A percentile compares a stretch with the other conserved stretches of the same genome.
Evolutionary conservation across 225 moss, liverwort and hornwort genomes (phyloP).

Genomic region (Sphagnum contortum): DNA sequence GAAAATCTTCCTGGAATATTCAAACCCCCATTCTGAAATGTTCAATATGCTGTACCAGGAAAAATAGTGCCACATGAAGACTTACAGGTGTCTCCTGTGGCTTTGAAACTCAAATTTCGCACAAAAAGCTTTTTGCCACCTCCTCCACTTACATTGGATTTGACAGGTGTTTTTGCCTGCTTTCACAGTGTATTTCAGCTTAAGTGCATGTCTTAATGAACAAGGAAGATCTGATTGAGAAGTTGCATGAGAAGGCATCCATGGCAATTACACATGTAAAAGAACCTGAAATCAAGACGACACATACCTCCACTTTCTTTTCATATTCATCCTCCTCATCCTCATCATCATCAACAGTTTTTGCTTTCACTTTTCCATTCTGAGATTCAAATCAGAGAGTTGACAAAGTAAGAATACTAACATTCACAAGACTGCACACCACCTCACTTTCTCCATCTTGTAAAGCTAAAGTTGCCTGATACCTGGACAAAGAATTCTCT

Average conservation of each 20-base stretch:
- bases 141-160: slow-evolving; percentile 21
- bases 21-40: not conserved
- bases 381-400: slow-evolving; percentile 9
- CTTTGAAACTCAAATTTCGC: slow-evolving; percentile 75
- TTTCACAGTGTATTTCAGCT: not conserved
- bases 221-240: not conserved
- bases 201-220: not conserved
- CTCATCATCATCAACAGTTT: slow-evolving; percentile 14
- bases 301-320: slow-evolving; percentile 17
- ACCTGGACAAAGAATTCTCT: too few relatives aligned
- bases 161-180: slow-evolving; percentile 56
- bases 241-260: too few relatives aligned
- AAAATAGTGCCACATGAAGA: not conserved
- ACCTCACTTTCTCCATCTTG: too few relatives aligned
- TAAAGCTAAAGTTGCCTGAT: too few relatives aligned
- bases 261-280: too few relatives aligned
- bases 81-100: slow-evolving; percentile 49
- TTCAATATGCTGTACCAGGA: too few relatives aligned
- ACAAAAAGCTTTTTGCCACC: slow-evolving; percentile 76
- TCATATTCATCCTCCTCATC: slow-evolving; percentile 11
- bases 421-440: too few relatives aligned
- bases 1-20: too few relatives aligned
- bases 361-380: slow-evolving; percentile 23
- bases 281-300: slow-evolving; percentile 16
- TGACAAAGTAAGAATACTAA: too few relatives aligned